These are phyloP conservation scores for Glycine soja DNA, from an alignment of 306 rosid species.

Conservation along the genomic window DNA sequence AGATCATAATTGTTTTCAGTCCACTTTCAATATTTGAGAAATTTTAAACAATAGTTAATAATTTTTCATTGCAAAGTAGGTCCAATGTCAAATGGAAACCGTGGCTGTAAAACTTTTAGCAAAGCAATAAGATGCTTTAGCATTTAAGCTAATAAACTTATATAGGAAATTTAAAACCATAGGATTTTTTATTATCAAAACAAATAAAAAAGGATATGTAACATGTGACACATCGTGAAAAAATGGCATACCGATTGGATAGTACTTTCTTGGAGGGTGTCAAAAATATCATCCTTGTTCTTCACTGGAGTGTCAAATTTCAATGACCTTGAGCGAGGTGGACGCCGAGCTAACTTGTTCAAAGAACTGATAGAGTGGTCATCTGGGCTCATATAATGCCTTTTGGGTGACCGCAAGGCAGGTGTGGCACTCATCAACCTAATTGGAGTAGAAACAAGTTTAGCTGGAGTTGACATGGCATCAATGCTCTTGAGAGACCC, in stretches of 20 bases:
- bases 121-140: no score
- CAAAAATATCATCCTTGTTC: conserved; percentile 55
- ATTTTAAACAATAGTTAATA: no score
- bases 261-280: conserved; percentile 68
- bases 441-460: conserved; percentile 61
- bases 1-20: no score
- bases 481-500: conserved; percentile 23
- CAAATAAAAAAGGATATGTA: background rate
- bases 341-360: conserved; percentile 64
- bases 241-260: conserved; percentile 72
- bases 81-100: no score
- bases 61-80: no score
- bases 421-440: conserved; percentile 76
- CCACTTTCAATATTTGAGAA: no score
- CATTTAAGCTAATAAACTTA: background rate
- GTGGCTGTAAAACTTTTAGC: no score
- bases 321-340: conserved; percentile 66
- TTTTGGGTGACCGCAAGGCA: conserved; percentile 59
- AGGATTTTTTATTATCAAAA: background rate
- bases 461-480: conserved; percentile 60
- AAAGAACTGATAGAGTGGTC: conserved; percentile 46
- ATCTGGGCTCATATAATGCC: conserved; percentile 65
- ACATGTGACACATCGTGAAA: background rate
- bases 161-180: background rate
- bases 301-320: conserved; percentile 77